Percentiles rank a stretch among this genome's conserved stretches.
These are phyloP conservation scores for Naumovozyma baii DNA, from an alignment of 805 yeast species.

Conservation along the genomic window DNA sequence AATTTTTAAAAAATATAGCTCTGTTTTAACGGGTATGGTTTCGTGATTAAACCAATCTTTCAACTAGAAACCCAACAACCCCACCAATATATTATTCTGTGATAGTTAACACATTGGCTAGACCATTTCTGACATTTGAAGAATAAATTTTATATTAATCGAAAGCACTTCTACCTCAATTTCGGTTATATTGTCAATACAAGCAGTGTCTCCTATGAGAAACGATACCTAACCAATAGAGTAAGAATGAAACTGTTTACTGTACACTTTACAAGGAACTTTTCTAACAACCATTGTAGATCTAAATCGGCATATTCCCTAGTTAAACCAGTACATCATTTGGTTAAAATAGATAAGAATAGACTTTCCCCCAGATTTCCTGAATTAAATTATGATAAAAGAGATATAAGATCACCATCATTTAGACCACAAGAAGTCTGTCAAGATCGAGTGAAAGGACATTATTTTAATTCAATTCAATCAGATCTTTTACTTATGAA, in stretches of 20 bases:
- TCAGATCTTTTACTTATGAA: slow-evolving; percentile 70
- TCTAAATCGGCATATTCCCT: slow-evolving; percentile 54
- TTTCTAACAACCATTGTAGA: background rate
- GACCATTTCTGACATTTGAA: too few relatives aligned
- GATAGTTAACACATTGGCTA: too few relatives aligned
- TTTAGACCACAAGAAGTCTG: slow-evolving; percentile 65
- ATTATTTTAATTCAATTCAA: slow-evolving; percentile 63
- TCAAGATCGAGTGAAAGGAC: slow-evolving; percentile 72
- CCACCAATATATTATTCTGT: too few relatives aligned
- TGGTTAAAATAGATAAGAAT: slow-evolving; percentile 63
- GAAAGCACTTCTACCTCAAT: too few relatives aligned
- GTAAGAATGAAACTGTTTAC: background rate
- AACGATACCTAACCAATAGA: too few relatives aligned
- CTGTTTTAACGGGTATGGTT: background rate
- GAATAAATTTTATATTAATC: too few relatives aligned
- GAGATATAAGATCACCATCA: slow-evolving; percentile 71
- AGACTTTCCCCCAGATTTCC: slow-evolving; percentile 68
- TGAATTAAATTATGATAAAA: slow-evolving; percentile 53
- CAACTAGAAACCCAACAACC: too few relatives aligned
- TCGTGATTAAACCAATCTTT: too few relatives aligned
- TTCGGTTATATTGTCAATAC: too few relatives aligned
- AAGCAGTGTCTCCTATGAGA: too few relatives aligned
- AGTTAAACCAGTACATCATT: slow-evolving; percentile 88
- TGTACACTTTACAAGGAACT: background rate
- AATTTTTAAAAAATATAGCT: too few relatives aligned